Conservation (phyloP, 1,139 yeast species). For the Diutina catenulata region DNA sequence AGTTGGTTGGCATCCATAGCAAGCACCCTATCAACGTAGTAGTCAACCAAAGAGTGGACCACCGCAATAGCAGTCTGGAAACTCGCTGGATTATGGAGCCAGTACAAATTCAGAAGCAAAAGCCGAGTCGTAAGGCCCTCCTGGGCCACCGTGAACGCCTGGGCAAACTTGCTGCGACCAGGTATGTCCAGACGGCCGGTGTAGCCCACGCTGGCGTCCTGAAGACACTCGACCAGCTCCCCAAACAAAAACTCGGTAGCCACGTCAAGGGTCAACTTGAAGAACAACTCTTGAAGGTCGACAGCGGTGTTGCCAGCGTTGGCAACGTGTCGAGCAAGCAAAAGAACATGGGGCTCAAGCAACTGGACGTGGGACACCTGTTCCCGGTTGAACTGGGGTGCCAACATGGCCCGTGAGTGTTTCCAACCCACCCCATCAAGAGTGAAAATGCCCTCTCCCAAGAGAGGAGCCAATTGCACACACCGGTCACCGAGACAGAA, state of each 20-base stretch:
- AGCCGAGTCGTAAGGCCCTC: background rate
- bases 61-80: background rate
- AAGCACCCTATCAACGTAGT: background rate
- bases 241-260: constrained; percentile 5
- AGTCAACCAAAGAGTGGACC: background rate
- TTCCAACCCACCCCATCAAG: constrained; percentile 5
- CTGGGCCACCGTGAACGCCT: background rate
- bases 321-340: background rate
- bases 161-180: constrained; percentile 1
- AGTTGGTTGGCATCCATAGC: constrained; percentile 12
- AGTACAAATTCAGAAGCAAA: background rate
- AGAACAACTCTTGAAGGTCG: constrained; percentile 2
- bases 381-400: constrained; percentile 3
- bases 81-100: background rate
- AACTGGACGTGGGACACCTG: background rate
- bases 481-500: background rate
- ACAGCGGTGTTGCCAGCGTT: constrained; percentile 10
- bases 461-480: background rate
- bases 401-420: background rate
- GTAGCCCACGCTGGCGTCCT: background rate
- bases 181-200: background rate
- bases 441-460: constrained; percentile 5
- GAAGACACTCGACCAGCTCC: background rate
- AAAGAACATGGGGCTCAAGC: background rate
- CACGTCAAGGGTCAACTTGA: background rate